Evolutionary conservation across 2,329 filamentous ascomycete genomes (phyloP), one percentile per base, ranked within the genome.

Genomic region (Alternaria brassicae): DNA sequence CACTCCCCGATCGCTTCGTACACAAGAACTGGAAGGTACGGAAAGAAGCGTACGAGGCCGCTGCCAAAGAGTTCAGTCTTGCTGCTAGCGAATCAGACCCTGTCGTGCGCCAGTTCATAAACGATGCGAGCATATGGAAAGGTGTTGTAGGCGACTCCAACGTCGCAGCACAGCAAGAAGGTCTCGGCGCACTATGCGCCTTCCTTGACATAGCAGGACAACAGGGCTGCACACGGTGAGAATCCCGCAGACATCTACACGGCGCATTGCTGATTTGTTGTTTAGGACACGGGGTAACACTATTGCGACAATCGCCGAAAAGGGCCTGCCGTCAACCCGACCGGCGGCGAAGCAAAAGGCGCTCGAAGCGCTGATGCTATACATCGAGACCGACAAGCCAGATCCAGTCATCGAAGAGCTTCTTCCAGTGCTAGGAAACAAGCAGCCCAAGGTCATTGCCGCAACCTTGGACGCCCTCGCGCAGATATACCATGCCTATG

Each of bases 11-110:
- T 65, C 88, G 92, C 75, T 96, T 93, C 80, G 83, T 86, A 54
- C 92, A 96, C 83, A 96, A 96, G 90, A 87, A 91, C 73, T 99
- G 95, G 95, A 99, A 99, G 85, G 93, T 96, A 40, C 88, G 95
- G 73, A 99, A 99, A 81, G 88, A 88, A 74, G 95, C 89, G 53
- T 99, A 98, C 77, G 95, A 99, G 84, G 92, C 95, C 68, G 93
- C 92, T 19, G 87, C 90, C 39, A 93, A 95, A 78, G 87, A 89
- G 68, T 98, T 99, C 78, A 89, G 93, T 75, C 83, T 87, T 58
- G 92, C 93, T 6, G 89, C 92, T 61, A 90, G 93, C 79, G 94
- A 98, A 76, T 86, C 88, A 69, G 91, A 96, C 75, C 89, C 93
- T 12, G 89, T 89, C 34, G 97, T 99, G 71, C 86, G 88, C 69